Base-by-base conservation (phyloP, 2,329 filamentous ascomycete genomes). In the Ophiosphaerella narmari region DNA sequence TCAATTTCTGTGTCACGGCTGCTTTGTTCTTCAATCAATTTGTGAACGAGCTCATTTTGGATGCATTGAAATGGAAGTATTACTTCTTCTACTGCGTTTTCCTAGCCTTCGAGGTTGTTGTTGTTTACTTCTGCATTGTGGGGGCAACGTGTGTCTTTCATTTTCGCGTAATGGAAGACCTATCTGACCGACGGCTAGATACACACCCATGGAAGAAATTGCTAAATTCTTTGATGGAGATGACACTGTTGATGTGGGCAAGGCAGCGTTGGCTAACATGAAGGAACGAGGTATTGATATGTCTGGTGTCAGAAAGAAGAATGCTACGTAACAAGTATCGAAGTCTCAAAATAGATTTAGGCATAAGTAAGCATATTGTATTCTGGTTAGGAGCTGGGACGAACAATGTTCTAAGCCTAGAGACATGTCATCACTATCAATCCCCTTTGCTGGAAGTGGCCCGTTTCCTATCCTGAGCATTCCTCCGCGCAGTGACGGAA, bases 71-170 rank as follows among this genome's bases (percentile, higher is more conserved):
- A 7, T 62, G 61, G 61, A 50, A 45, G 36, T 65, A 58, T 39
- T 64, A 60, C 32, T 47, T 63, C 5, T 54, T 57, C 37, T 65
- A 63, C 47, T 50, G 57, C 35, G 50, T 55, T 6, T 60, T 56
- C 42, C 47, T 55, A 13, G 52, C 59, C 16, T 50, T 53, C 24
- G 48, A 55, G 39, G 39, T 52, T 7, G 36, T 37, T 4, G 39
- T 54, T n/a, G 41, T 57, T 16, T 57, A 57, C 45, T 54, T 62
- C 36, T 54, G 46, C 36, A 53, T 59, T 16, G 55, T 60, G 18
- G 59, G 62, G 23, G 62, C 59, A 5, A 47, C 49, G 36, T 47
- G 37, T 29, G 43, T 40, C 9, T 5, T 37, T n/a, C 42, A 33
- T 14, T 29, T 31, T 16, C 12, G 23, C 21, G 2, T 8, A 5